Conservation (phyloP, 169 alveolate genomes). For the Perkinsus chesapeaki region DNA sequence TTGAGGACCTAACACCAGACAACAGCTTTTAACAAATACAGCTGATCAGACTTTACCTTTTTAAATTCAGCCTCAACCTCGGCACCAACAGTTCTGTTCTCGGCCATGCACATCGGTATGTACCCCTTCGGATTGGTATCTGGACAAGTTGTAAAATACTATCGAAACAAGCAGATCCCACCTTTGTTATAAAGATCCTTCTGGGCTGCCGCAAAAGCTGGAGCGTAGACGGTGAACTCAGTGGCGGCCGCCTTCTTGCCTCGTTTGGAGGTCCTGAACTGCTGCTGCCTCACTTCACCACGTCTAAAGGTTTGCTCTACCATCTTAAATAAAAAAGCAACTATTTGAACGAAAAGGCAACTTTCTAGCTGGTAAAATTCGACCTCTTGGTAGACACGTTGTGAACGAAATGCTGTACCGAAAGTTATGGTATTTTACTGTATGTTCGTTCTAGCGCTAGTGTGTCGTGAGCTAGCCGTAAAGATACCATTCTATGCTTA, state of each 20-base stretch:
- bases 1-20: not conserved
- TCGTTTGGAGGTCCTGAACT: not conserved
- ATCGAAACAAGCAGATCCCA: not conserved
- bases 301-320: not conserved
- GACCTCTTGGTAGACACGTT: no score
- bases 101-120: not conserved
- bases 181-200: not conserved
- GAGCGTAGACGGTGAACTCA: not conserved
- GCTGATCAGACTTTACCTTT: not conserved
- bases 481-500: no score
- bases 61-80: not conserved
- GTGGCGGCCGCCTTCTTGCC: conserved; percentile 2
- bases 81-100: not conserved
- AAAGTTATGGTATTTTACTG: no score
- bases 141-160: not conserved
- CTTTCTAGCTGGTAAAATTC: no score
- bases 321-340: not conserved
- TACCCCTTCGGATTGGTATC: not conserved
- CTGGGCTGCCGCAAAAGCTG: not conserved
- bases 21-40: not conserved
- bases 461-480: no score
- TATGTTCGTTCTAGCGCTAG: no score
- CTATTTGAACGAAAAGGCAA: no score
- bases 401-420: no score
- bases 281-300: not conserved